Conservation (phyloP, 805 yeast genomes). For the Wickerhamiella dianesei region DNA sequence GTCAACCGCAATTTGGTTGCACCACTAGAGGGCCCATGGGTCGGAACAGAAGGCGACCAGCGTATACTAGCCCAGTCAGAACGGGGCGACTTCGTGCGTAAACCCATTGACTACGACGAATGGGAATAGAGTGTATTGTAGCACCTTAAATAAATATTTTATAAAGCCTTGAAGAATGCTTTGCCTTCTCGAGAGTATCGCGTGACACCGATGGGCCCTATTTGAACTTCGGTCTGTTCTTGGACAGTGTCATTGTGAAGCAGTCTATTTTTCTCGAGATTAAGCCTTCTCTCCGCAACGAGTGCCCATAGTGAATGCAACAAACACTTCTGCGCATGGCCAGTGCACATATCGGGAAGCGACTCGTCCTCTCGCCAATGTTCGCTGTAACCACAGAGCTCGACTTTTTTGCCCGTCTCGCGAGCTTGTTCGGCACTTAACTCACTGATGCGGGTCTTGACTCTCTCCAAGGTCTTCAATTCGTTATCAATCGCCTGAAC, state of each 20-base stretch:
- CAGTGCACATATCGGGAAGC: neutral
- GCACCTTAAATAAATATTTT: neutral
- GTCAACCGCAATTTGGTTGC: conserved; percentile 62
- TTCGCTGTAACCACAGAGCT: neutral
- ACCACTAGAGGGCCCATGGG: conserved; percentile 74
- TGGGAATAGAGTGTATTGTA: conserved; percentile 28
- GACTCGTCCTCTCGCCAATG: neutral
- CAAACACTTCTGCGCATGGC: neutral
- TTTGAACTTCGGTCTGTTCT: neutral
- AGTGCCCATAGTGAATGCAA: neutral
- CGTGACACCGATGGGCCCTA: neutral
- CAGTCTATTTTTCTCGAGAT: neutral
- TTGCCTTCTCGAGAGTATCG: neutral
- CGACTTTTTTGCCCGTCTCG: neutral
- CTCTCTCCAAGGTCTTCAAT: neutral
- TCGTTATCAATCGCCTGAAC: neutral
- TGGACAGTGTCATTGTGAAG: neutral
- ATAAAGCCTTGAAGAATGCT: neutral
- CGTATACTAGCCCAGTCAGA: conserved; percentile 36
- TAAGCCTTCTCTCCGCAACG: neutral
- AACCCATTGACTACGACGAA: conserved; percentile 28
- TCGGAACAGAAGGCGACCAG: conserved; percentile 47
- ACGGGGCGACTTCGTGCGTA: conserved; percentile 25
- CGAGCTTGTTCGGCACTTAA: neutral
- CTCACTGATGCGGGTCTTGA: neutral